phyloP scores from a whole-genome alignment of 1,284 basidiomycete genomes.

The Cutaneotrichosporon cyanovorans region DNA sequence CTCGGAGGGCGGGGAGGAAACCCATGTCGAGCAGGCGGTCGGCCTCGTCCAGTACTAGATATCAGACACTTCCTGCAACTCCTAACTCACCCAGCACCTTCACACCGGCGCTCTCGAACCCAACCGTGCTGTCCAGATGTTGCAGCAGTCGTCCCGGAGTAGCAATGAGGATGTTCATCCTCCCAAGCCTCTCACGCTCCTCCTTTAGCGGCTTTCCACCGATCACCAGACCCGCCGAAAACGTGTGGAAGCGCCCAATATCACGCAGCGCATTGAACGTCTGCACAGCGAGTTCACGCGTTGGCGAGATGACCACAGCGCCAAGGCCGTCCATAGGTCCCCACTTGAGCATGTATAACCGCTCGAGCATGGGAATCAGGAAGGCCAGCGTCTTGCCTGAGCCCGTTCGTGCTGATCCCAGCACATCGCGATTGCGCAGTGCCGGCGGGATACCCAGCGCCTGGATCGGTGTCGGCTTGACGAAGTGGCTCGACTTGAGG shows the following conservation, averaged over 20 bases:
- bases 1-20: slow-evolving; percentile 79
- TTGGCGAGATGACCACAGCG: slow-evolving; percentile 89
- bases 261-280: slow-evolving; percentile 92
- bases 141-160: slow-evolving; percentile 92
- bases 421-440: slow-evolving; percentile 60
- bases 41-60: slow-evolving; percentile 87
- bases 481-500: slow-evolving; percentile 74
- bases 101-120: slow-evolving; percentile 83
- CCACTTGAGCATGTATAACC: slow-evolving; percentile 67
- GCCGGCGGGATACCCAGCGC: slow-evolving; percentile 57
- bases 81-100: slow-evolving; percentile 70
- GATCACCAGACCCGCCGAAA: slow-evolving; percentile 92
- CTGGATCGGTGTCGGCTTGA: slow-evolving; percentile 79
- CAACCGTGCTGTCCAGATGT: slow-evolving; percentile 96
- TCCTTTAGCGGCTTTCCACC: slow-evolving; percentile 95
- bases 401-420: slow-evolving; percentile 71
- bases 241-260: slow-evolving; percentile 82
- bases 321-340: slow-evolving; percentile 78
- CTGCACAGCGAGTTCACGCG: slow-evolving; percentile 90
- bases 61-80: not conserved
- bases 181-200: slow-evolving; percentile 74
- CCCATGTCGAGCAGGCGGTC: slow-evolving; percentile 97
- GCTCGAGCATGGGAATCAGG: slow-evolving; percentile 67
- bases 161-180: slow-evolving; percentile 97
- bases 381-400: slow-evolving; percentile 80